These are phyloP conservation scores for Arthroderma uncinatum DNA, from an alignment of 2,329 filamentous ascomycete species.

Conservation along the genomic window DNA sequence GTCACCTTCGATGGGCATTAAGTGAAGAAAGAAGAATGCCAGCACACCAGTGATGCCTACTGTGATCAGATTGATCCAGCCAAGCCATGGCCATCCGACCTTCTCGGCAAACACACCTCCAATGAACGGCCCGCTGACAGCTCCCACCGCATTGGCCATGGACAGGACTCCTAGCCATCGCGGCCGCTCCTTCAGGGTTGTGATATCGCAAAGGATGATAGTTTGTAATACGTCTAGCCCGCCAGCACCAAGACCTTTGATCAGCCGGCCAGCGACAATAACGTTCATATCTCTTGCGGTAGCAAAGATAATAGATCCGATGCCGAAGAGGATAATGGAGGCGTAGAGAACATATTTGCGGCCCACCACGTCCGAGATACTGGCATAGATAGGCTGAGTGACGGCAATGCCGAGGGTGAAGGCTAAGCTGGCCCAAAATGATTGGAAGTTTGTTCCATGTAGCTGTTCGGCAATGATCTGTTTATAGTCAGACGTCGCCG, in stretches of 20 bases:
- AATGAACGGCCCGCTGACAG: conserved; percentile 16
- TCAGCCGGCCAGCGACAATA: conserved; percentile 45
- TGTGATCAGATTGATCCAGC: conserved; percentile 51
- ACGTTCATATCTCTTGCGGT: conserved; percentile 34
- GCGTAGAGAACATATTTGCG: conserved; percentile 32
- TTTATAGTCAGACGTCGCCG: background rate
- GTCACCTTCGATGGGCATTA: conserved; percentile 35
- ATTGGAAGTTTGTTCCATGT: conserved; percentile 41
- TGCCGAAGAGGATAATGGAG: conserved; percentile 38
- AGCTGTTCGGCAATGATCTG: conserved; percentile 36
- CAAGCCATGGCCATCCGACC: conserved; percentile 43
- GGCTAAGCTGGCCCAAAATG: conserved; percentile 54
- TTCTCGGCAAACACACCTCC: conserved; percentile 14
- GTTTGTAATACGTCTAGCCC: conserved; percentile 35
- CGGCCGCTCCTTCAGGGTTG: conserved; percentile 30
- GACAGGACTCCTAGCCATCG: conserved; percentile 29
- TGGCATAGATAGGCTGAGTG: conserved; percentile 41
- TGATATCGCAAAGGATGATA: conserved; percentile 36
- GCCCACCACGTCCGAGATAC: conserved; percentile 44
- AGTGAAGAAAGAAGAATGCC: conserved; percentile 42
- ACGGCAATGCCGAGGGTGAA: conserved; percentile 36
- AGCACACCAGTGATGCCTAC: conserved; percentile 37
- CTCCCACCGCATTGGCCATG: conserved; percentile 33
- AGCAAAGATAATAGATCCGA: conserved; percentile 45
- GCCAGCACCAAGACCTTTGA: conserved; percentile 45